Evolutionary conservation across 1,284 basidiomycete genomes (phyloP), one percentile per base, ranked within the genome.

Genomic region (Marasmius sp.): DNA sequence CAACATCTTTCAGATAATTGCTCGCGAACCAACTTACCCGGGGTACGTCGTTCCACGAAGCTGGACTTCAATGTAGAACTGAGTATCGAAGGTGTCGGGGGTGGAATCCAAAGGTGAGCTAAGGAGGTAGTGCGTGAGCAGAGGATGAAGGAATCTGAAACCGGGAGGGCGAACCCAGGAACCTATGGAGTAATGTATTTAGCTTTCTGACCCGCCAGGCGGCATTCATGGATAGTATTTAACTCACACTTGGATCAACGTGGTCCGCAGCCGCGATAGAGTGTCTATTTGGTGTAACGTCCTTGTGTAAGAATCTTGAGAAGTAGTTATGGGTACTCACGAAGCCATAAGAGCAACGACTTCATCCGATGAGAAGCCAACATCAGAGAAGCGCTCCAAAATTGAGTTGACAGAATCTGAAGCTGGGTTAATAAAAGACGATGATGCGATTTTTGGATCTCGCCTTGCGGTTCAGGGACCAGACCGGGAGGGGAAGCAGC

Each of bases 391-490:
- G 11, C 58, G 38, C 9, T 45, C 58, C 27, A 53, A 36, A 41
- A 59, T 53, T 7, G 27, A 50, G 34, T 51, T 37, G 36, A 59
- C 39, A 12, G 55, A 45, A 34, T 45, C 62, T 63, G 33, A 45
- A n/a, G 9, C 3, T 36, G 3, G 18, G 48, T 6, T n/a, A 55
- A 45, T 14, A 43, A 0, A 58, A 20, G 34, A 47, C 9, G 16
- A 20, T 39, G 27, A 34, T 6, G 48, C 1, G 22, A 7, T 12
- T 1, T n/a, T 34, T 14, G 8, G 10, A 6, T 47, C 58, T 3
- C 20, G 61, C 61, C 58, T 14, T 58, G 58, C 0, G 66, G 64
- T 49, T 67, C 66, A 14, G 66, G 64, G 6, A 67, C 54, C 43
- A 65, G 50, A 10, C 62, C 62, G 22, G 58, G 57, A 16, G 60